A percentile compares a stretch with the other conserved stretches of the same genome.
Conservation (phyloP, 225 moss, liverwort and hornwort species). For the Bryum argenteum region DNA sequence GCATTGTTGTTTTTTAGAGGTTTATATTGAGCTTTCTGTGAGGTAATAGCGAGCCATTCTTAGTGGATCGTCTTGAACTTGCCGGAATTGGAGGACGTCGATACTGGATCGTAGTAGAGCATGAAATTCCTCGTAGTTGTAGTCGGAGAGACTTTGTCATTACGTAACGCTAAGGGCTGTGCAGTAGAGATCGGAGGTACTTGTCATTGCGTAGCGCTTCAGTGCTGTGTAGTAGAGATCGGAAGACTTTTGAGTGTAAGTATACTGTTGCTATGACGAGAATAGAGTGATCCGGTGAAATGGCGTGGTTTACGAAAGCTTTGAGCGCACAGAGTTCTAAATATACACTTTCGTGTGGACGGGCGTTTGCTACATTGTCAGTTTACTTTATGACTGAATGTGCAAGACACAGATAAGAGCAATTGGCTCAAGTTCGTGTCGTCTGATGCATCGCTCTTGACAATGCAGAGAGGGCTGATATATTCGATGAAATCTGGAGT, state of each 20-base stretch:
- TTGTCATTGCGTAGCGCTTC: too few species aligned
- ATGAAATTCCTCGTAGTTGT: too few species aligned
- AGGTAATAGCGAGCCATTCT: too few species aligned
- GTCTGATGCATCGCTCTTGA: slow-evolving; percentile 20
- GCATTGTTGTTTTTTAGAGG: too few species aligned
- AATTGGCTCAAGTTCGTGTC: not conserved
- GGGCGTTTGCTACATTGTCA: not conserved
- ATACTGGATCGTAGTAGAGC: not conserved
- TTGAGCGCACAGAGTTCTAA: not conserved
- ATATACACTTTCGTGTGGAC: not conserved
- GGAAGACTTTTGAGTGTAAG: not conserved
- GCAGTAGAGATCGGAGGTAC: not conserved
- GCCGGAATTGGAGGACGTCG: slow-evolving; percentile 1
- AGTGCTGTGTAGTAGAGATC: not conserved
- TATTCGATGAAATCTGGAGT: slow-evolving; percentile 16
- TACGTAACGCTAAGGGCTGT: not conserved
- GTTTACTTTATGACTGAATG: not conserved
- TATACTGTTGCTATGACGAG: not conserved
- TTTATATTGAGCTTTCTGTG: too few species aligned
- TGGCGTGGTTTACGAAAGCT: not conserved
- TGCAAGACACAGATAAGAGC: not conserved
- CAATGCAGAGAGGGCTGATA: slow-evolving; percentile 24
- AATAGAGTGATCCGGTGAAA: not conserved
- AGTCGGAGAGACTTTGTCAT: too few species aligned
- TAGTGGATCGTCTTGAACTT: not conserved